Evolutionary conservation across 148 eudicot species (phyloP), one percentile per base, ranked within the genome.

Genomic region (Suaeda aralocaspica): DNA sequence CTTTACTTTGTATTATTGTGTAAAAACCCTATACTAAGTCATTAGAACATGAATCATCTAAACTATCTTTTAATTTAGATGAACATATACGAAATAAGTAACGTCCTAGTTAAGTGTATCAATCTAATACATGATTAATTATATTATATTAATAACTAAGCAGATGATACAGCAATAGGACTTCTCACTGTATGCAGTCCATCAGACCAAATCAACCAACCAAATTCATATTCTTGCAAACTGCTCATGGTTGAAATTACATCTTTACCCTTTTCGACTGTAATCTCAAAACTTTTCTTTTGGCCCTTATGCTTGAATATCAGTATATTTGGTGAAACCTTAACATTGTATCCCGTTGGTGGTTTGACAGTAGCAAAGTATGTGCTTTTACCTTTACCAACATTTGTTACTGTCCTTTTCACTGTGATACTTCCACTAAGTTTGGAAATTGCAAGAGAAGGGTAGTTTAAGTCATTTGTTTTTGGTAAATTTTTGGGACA

Each of bases 151-250:
- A 36, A 33, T 12, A 26, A 33, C 52, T 78, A 87, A 6, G 76
- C 79, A 64, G 84, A 80, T n/a, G 85, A 78, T 13, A 89, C 81
- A 31, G 80, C 92, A 64, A 89, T 77, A 30, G 96, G 96, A 52
- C 96, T 90, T 36, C 84, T 78, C 15, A 90, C 96, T 57, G 64
- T 71, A 61, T 90, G 92, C 34, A 83, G 12, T 24, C 94, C 88
- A 73, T 88, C 97, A 45, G 30, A 74, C 97, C 92, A 91, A 48
- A 84, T 72, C 19, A 64, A 61, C 92, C 87, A 85, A 48, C 97
- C 97, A 72, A 89, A 91, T 10, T 73, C 69, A 48, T 87, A 82
- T 79, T 62, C 69, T 8, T 51, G 58, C 31, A 45, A 42, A 9
- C 76, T 68, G 9, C 9, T 65, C 14, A 21, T 22, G 46, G 42